phyloP scores from a whole-genome alignment of 192 early-diverging fungal species.

The Linnemannia schmuckeri region DNA sequence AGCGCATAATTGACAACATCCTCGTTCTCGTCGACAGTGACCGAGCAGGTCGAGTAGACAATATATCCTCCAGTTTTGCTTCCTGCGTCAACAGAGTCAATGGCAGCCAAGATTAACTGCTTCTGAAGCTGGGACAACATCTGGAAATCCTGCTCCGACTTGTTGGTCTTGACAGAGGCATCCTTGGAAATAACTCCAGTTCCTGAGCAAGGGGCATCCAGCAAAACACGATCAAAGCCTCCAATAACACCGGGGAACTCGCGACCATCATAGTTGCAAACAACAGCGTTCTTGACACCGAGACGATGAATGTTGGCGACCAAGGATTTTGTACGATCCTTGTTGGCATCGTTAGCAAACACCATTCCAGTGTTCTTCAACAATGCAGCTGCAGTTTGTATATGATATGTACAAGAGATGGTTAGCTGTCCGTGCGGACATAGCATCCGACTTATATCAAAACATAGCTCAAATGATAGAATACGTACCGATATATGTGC shows the following conservation, averaged over 20 bases:
- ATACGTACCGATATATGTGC: slow-evolving; percentile 82
- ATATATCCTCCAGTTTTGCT: slow-evolving; percentile 95
- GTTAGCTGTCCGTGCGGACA: background rate
- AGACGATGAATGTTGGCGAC: slow-evolving; percentile 93
- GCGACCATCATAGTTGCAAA: slow-evolving; percentile 97
- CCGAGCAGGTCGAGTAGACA: slow-evolving; percentile 99
- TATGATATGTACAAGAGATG: no score
- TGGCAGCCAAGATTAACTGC: slow-evolving; percentile 95
- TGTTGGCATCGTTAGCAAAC: slow-evolving; percentile 97
- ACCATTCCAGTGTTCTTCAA: slow-evolving; percentile 98
- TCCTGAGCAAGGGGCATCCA: slow-evolving; percentile 99
- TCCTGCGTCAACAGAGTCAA: slow-evolving; percentile 95
- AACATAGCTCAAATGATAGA: background rate
- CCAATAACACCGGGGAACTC: slow-evolving; percentile 98
- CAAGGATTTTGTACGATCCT: slow-evolving; percentile 91
- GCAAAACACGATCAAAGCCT: slow-evolving; percentile 96
- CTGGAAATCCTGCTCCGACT: slow-evolving; percentile 92
- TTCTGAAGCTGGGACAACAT: slow-evolving; percentile 96
- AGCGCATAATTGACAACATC: slow-evolving; percentile 96
- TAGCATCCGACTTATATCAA: background rate
- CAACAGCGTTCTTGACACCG: slow-evolving; percentile 87
- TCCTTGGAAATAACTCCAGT: slow-evolving; percentile 99
- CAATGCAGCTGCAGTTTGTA: slow-evolving; percentile 72
- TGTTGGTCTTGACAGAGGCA: slow-evolving; percentile 95
- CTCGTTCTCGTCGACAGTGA: slow-evolving; percentile 98